Percentiles rank a stretch among this genome's conserved stretches.
These are phyloP conservation scores for Pythium chondricola DNA, from an alignment of 352 stramenopile species.

Conservation along the genomic window DNA sequence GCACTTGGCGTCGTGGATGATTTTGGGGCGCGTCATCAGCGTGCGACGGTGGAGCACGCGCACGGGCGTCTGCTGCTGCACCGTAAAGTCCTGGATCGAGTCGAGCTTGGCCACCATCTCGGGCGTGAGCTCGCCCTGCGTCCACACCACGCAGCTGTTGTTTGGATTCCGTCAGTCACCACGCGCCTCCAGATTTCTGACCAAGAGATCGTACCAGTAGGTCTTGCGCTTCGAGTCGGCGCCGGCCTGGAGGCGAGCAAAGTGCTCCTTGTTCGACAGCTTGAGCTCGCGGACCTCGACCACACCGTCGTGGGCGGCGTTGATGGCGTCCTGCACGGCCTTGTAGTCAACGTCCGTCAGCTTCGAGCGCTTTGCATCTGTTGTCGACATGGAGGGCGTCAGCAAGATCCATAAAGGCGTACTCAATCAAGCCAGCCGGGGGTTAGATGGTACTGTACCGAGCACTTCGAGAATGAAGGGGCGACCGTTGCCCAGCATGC, in stretches of 20 bases:
- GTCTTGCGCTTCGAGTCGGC: conserved; percentile 87
- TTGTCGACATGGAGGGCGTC: conserved; percentile 3
- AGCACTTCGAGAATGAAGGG: conserved; percentile 89
- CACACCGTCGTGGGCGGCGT: conserved; percentile 57
- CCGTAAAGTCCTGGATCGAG: conserved; percentile 71
- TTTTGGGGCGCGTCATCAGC: conserved; percentile 88
- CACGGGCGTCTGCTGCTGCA: conserved; percentile 96
- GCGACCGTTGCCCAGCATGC: conserved; percentile 93
- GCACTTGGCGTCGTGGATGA: conserved; percentile 84
- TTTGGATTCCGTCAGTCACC: not conserved
- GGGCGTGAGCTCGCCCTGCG: conserved; percentile 44
- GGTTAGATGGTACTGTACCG: conserved; percentile 16
- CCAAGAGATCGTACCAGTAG: conserved; percentile 51
- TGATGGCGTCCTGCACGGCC: conserved; percentile 53
- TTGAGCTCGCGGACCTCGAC: conserved; percentile 84
- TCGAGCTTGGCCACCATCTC: conserved; percentile 70
- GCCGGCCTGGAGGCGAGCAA: conserved; percentile 64
- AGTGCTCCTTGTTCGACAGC: conserved; percentile 73
- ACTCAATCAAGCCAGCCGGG: not conserved
- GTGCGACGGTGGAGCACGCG: conserved; percentile 97
- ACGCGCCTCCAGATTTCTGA: no score
- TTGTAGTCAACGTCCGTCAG: conserved; percentile 44
- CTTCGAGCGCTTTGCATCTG: conserved; percentile 72
- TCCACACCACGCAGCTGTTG: conserved; percentile 74
- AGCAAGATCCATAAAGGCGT: conserved; percentile 1